Evolutionary conservation across 495 filamentous ascomycete genomes (phyloP).

Genomic region (Corynascus novoguineensis): DNA sequence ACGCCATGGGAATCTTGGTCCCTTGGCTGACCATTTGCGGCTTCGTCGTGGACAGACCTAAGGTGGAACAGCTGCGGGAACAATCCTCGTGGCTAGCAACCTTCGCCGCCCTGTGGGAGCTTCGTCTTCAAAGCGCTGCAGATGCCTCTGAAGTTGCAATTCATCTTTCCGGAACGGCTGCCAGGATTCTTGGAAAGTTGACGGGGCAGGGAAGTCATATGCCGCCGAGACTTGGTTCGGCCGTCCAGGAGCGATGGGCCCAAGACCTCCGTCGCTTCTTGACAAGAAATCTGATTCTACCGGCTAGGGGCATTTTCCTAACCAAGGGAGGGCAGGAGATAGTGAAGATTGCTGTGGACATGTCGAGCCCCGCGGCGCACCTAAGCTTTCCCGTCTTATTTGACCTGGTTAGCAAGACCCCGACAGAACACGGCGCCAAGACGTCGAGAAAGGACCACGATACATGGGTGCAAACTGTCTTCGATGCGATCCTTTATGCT

Average conservation of each 20-base stretch:
- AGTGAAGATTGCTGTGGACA: constrained; percentile 30
- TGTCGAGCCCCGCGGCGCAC: constrained; percentile 27
- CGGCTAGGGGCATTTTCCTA: constrained; percentile 54
- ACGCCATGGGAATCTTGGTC: constrained; percentile 34
- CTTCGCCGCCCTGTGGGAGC: constrained; percentile 37
- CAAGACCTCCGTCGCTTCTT: constrained; percentile 56
- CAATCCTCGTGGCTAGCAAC: constrained; percentile 38
- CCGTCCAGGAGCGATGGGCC: constrained; percentile 29
- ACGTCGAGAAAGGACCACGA: constrained; percentile 52
- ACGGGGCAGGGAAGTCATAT: constrained; percentile 19
- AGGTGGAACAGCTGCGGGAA: constrained; percentile 16
- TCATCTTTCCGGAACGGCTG: constrained; percentile 30
- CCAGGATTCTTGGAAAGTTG: constrained; percentile 34
- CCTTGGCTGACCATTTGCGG: constrained; percentile 37
- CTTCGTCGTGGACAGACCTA: constrained; percentile 23
- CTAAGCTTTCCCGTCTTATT: constrained; percentile 48
- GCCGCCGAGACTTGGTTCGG: constrained; percentile 8
- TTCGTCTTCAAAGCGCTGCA: constrained; percentile 35
- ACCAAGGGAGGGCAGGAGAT: constrained; percentile 36
- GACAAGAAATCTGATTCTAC: constrained; percentile 64
- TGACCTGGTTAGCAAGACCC: constrained; percentile 52
- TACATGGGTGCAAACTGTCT: constrained; percentile 62
- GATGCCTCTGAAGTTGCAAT: constrained; percentile 39
- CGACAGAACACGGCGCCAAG: constrained; percentile 48
- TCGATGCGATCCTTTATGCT: constrained; percentile 44